Base-by-base conservation (phyloP, 208 protist species). In the Trypanosoma conorhini region DNA sequence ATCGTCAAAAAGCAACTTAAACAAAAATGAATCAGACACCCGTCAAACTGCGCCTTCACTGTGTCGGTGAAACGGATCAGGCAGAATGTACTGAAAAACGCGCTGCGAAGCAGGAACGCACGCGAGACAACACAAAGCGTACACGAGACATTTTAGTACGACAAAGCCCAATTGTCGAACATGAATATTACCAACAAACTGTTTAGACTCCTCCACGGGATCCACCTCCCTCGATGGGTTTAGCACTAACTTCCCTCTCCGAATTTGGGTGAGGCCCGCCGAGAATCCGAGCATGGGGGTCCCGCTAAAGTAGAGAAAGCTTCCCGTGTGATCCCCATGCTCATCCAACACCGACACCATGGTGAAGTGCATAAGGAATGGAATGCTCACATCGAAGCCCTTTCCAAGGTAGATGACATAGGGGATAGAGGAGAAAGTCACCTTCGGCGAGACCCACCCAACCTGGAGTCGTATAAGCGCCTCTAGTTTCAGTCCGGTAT, bases 291-390 rank as follows among this genome's bases (percentile, higher is more conserved):
- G 65, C 68, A 88, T 70, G n/a, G 89, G 89, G 24, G 89, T 95
- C 31, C 89, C 89, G 67, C 85, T 91, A 33, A 92, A 88, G 79
- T 95, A 95, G 31, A 95, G 70, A 61, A 85, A 92, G 70, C 86
- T 84, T 54, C 89, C 89, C 12, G 89, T 92, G 60, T 77, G 81
- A 70, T 92, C 76, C 33, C 86, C 89, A 68, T 84, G 77, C 78
- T 95, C 89, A 76, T 95, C 89, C 19, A 95, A 80, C 24, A 95
- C 66, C 15, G 83, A 85, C 21, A 89, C 80, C 89, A 95, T 89
- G 24, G 87, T 88, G 62, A 95, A 88, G 76, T 95, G 86, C n/a
- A 89, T 67, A 50, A 95, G 35, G 50, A 87, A 91, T 31, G 89
- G 89, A n/a, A 92, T 71, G 60, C 85, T 91, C 40, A 92, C n/a